Conservation (phyloP, 768 basidiomycete genomes). For the Saitozyma podzolica region DNA sequence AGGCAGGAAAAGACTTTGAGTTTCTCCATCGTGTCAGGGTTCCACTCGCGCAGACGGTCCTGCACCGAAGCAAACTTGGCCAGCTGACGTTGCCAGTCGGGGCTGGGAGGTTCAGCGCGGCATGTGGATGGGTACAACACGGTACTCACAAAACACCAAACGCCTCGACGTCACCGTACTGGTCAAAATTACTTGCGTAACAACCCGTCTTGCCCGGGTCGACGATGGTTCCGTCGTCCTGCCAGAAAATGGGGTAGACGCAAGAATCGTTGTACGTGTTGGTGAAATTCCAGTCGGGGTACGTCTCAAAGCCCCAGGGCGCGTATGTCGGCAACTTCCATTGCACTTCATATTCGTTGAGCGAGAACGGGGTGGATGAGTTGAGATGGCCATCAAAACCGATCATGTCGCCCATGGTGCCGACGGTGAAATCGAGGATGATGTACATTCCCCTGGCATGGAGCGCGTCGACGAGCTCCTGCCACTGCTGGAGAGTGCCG, state of each 20-base stretch:
- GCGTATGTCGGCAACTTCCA: slow-evolving; percentile 74
- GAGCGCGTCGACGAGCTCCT: slow-evolving; percentile 68
- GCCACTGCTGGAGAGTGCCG: slow-evolving; percentile 82
- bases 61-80: slow-evolving; percentile 95
- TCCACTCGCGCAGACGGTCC: slow-evolving; percentile 93
- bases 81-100: slow-evolving; percentile 75
- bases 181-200: slow-evolving; percentile 81
- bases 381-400: slow-evolving; percentile 75
- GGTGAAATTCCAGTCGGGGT: slow-evolving; percentile 74
- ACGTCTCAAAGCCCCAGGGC: slow-evolving; percentile 84
- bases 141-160: slow-evolving; percentile 88
- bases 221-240: slow-evolving; percentile 68
- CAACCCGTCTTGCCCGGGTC: slow-evolving; percentile 68
- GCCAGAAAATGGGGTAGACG: slow-evolving; percentile 74
- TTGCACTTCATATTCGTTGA: slow-evolving; percentile 69
- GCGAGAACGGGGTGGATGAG: slow-evolving; percentile 71
- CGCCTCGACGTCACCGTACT: slow-evolving; percentile 95
- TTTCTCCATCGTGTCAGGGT: slow-evolving; percentile 72
- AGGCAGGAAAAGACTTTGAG: slow-evolving; percentile 79
- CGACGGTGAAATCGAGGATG: slow-evolving; percentile 91
- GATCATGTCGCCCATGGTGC: slow-evolving; percentile 84
- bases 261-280: slow-evolving; percentile 76
- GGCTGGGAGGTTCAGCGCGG: slow-evolving; percentile 25
- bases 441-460: slow-evolving; percentile 85
- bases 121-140: background rate